Percentiles rank a stretch among this genome's conserved stretches.
These are phyloP conservation scores for Rhizophagus clarus DNA, from an alignment of 192 early-diverging fungal genomes.

Conservation along the genomic window DNA sequence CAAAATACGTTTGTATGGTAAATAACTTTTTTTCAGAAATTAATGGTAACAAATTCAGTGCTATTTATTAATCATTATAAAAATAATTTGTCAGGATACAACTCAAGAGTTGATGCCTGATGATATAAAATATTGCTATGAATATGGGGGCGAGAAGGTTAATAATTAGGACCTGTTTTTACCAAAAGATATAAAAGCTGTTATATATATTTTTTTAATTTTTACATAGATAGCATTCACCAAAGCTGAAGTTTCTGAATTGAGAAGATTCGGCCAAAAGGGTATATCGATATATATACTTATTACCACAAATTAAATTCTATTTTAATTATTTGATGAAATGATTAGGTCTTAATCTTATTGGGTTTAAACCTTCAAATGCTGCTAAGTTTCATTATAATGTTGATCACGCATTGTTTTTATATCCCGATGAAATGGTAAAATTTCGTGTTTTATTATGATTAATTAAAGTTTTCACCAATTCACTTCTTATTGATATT, in stretches of 20 bases:
- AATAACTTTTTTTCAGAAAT: slow-evolving; percentile 26
- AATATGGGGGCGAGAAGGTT: slow-evolving; percentile 67
- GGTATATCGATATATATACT: slow-evolving; percentile 41
- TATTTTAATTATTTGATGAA: slow-evolving; percentile 17
- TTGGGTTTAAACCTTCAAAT: slow-evolving; percentile 70
- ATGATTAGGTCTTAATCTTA: slow-evolving; percentile 54
- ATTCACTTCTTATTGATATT: background rate
- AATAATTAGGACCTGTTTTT: background rate
- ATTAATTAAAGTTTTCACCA: background rate
- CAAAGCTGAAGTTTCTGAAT: slow-evolving; percentile 63
- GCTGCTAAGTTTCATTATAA: slow-evolving; percentile 60
- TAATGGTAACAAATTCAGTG: background rate
- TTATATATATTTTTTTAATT: background rate
- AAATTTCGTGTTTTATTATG: background rate
- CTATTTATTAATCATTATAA: slow-evolving; percentile 9
- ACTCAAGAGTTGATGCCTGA: slow-evolving; percentile 44
- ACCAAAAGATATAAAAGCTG: background rate
- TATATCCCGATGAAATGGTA: slow-evolving; percentile 79
- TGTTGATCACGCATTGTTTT: slow-evolving; percentile 64
- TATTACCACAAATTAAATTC: background rate
- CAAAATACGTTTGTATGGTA: slow-evolving; percentile 67
- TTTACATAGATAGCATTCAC: slow-evolving; percentile 64
- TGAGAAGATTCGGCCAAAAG: slow-evolving; percentile 66
- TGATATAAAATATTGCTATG: slow-evolving; percentile 72
- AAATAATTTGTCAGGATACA: slow-evolving; percentile 45